Base-by-base conservation (phyloP, 805 yeast genomes). In the Tetrapisispora phaffii region DNA sequence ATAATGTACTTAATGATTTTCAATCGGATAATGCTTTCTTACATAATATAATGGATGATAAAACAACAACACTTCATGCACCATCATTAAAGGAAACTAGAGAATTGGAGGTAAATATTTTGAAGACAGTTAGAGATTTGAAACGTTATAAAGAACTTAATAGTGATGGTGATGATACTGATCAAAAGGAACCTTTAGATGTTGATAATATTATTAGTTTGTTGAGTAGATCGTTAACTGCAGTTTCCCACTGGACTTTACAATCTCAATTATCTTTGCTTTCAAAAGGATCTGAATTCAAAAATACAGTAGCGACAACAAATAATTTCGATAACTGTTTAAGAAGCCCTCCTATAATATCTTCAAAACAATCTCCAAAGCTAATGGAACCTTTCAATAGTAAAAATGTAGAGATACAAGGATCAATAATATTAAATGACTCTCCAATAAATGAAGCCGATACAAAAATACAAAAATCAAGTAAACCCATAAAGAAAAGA, bases 171-270 rank as follows among this genome's bases (percentile, higher is more conserved):
- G 21, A 26, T 7, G 38, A 40, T 20, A 36, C 22, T 12, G 32
- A 13, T 19, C n/a, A 35, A 5, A 42, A 34, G 20, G 24, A 19
- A 32, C 1, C n/a, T n/a, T 38, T 39, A 7, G 55, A 56, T 20
- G 36, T 48, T 22, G 51, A 47, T 15, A 42, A 46, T n/a, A 44
- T 61, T n/a, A 46, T 60, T 0, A 46, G 50, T 26, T 48, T 61
- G 9, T 47, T 61, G 34, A 58, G 56, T 44, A 49, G 54, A 12
- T 51, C 62, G 7, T 41, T 61, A 41, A 53, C 56, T 17, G 54
- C 64, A 7, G 49, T 60, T 15, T 55, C 65, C 2, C 66, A 61
- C 44, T 61, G 62, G 62, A 54, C 60, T 21, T 44, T 61, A 19
- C 66, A 61, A 44, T 59, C 61, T 7, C 63, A 57, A 47, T 47